These are phyloP conservation scores for Pisolithus tinctorius DNA, from an alignment of 768 basidiomycete genomes.

Conservation along the genomic window DNA sequence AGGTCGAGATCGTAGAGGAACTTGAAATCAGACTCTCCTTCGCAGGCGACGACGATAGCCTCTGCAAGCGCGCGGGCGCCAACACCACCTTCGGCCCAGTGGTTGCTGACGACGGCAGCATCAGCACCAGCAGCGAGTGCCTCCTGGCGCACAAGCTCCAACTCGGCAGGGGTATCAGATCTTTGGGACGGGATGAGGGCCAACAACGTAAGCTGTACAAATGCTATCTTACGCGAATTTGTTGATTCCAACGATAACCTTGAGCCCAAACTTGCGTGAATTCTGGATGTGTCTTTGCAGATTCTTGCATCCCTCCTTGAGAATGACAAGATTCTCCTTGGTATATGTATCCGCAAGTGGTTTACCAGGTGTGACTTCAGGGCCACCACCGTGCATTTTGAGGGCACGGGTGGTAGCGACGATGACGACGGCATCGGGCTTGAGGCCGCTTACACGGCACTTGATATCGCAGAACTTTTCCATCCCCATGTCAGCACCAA, in stretches of 20 bases:
- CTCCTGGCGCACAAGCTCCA: conserved; percentile 74
- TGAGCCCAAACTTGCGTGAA: conserved; percentile 90
- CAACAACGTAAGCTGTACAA: conserved; percentile 1
- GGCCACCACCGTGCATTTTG: conserved; percentile 99
- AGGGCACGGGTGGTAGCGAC: conserved; percentile 96
- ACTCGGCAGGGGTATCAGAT: conserved; percentile 84
- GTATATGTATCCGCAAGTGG: conserved; percentile 90
- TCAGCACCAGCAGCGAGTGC: conserved; percentile 86
- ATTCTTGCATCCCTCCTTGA: conserved; percentile 91
- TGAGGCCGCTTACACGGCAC: conserved; percentile 87
- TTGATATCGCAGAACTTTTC: conserved; percentile 99
- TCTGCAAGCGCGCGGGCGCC: conserved; percentile 89
- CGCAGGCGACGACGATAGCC: conserved; percentile 84
- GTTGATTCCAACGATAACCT: conserved; percentile 95
- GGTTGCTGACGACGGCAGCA: conserved; percentile 90
- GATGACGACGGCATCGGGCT: conserved; percentile 89
- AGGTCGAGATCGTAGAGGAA: conserved; percentile 87
- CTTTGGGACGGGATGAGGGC: conserved; percentile 31
- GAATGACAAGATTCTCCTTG: conserved; percentile 83
- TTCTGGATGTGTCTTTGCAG: conserved; percentile 91
- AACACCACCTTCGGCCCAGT: conserved; percentile 94
- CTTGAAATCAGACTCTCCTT: conserved; percentile 77
- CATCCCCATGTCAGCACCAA: conserved; percentile 99
- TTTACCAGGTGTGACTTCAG: conserved; percentile 94
- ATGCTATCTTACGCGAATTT: conserved; percentile 74